Percentiles rank a stretch among this genome's conserved stretches.
Evolutionary conservation across 768 basidiomycete species (phyloP).

Genomic region (Ramaria rubella): DNA sequence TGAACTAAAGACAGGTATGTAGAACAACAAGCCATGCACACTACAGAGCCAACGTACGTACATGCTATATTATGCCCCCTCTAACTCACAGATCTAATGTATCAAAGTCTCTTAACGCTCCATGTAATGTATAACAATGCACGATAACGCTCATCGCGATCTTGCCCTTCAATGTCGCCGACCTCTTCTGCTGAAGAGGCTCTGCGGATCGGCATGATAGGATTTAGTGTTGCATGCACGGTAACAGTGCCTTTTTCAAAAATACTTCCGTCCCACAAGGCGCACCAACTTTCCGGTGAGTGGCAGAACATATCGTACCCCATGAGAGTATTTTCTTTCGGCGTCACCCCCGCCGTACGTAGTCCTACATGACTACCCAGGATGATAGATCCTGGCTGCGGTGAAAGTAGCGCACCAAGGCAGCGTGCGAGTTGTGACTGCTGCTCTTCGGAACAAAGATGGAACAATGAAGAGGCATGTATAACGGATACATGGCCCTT

Average conservation of each 20-base stretch:
- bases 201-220: not conserved
- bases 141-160: not conserved
- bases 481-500: slow-evolving; percentile 4
- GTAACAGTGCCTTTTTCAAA: slow-evolving; percentile 32
- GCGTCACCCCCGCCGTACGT: slow-evolving; percentile 2
- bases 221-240: slow-evolving; percentile 21
- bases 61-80: no score
- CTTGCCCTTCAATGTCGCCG: not conserved
- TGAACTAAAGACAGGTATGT: no score
- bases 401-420: no score
- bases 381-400: slow-evolving; percentile 5
- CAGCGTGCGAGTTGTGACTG: not conserved
- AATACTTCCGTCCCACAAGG: slow-evolving; percentile 33
- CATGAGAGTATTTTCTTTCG: no score
- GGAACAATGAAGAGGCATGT: slow-evolving; percentile 10
- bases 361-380: slow-evolving; percentile 12
- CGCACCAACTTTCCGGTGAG: slow-evolving; percentile 29
- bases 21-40: no score
- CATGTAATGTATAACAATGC: not conserved
- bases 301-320: slow-evolving; percentile 29
- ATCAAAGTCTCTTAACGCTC: not conserved
- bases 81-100: no score
- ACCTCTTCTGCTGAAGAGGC: not conserved
- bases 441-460: slow-evolving; percentile 5
- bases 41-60: no score